Conservation (phyloP, 73 alveolate genomes). For the Breviolum minutum region DNA sequence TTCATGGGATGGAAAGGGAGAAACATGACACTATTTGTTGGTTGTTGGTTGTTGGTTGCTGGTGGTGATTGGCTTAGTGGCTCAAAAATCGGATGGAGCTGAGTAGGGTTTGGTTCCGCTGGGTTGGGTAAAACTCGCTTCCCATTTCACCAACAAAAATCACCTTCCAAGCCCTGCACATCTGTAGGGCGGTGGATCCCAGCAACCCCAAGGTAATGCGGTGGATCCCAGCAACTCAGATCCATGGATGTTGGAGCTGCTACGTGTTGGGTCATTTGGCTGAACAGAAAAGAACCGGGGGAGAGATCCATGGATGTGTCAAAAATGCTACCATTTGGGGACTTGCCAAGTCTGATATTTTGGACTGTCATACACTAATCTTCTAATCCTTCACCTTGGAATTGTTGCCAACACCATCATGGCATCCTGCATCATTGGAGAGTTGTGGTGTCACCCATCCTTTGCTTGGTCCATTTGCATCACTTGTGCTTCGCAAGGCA, state of each 20-base stretch:
- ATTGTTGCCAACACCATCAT: not conserved
- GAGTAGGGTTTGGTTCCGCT: no score
- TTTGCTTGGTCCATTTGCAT: not conserved
- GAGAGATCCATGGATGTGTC: not conserved
- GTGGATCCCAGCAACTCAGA: constrained; percentile 47
- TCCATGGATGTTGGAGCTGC: constrained; percentile 90
- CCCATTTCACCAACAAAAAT: no score
- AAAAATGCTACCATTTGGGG: not conserved
- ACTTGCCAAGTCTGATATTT: not conserved
- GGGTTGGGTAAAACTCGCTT: not conserved
- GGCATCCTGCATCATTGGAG: not conserved
- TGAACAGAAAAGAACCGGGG: no score
- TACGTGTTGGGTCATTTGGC: constrained; percentile 34
- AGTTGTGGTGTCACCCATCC: not conserved
- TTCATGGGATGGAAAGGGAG: not conserved
- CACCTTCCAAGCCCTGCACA: no score
- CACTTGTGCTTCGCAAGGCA: not conserved
- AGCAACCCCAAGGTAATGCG: no score
- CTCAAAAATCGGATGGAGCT: not conserved
- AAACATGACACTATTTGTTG: not conserved
- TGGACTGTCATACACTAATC: not conserved
- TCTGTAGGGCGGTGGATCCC: no score
- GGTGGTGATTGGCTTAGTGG: not conserved
- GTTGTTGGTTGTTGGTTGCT: no score
- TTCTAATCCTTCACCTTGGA: not conserved